Evolutionary conservation across 345 rosid species (phyloP), one percentile per base, ranked within the genome.

Genomic region (Syzygium oleosum): DNA sequence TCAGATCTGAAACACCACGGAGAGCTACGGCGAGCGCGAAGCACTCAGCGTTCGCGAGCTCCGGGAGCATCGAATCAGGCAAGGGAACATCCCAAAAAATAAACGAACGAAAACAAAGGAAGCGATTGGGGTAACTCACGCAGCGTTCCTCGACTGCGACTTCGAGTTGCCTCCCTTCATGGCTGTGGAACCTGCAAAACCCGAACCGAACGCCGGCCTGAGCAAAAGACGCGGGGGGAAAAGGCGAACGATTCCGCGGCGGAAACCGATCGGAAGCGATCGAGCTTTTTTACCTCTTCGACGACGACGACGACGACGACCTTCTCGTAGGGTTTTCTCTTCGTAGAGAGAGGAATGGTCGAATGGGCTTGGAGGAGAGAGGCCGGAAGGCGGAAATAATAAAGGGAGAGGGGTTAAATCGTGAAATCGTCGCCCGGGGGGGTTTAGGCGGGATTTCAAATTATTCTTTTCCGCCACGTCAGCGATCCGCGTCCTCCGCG

Each of bases 121-220:
- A 6, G 27, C 11, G 13, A 73, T 73, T 9, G 49, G 0, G 46
- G 46, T 6, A 85, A 87, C 95, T 93, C 83, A 98, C 99, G 93
- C 94, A 34, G 95, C 15, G 92, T 86, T 93, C 94, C 92, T 96
- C n/a, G 97, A 73, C 38, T 94, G 98, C 10, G 98, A 87, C 94
- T 93, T 95, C 9, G 99, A 94, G 92, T 93, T 98, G 84, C 94
- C 97, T 91, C 98, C 99, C 90, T 98, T 98, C 99, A 96, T 98
- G 86, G 77, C 91, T 31, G 58, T 19, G 58, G 58, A 92, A 92
- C 91, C 91, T 97, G 97, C 92, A 91, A 25, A 27, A 91, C 7
- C 7, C 80, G 21, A 73, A 73, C 38, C 49, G 83, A 73, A 10
- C 27, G 43, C 49, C 83, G 49, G 49, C 3, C 27, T 73, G 49